phyloP scores from a whole-genome alignment of 345 rosid genomes.

The Populus ilicifolia region DNA sequence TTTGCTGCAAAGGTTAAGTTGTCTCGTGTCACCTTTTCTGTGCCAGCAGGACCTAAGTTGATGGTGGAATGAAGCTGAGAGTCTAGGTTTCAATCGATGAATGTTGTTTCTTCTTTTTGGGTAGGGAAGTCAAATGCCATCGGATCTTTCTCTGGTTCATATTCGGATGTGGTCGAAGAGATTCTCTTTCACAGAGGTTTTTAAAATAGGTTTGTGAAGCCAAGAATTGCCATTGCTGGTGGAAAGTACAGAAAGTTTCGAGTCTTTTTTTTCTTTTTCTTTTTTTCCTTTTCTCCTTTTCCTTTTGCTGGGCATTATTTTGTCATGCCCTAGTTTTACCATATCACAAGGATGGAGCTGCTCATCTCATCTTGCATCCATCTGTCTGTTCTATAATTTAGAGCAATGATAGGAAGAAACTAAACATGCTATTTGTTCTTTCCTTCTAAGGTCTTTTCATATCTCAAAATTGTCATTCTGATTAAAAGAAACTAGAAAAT shows the following conservation, averaged over 20 bases:
- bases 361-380: not conserved
- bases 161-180: not conserved
- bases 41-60: not conserved
- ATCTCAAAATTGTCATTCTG: conserved; percentile 9
- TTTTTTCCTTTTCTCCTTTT: not conserved
- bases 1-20: not conserved
- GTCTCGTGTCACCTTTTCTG: not conserved
- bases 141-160: not conserved
- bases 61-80: conserved; percentile 21
- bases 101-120: not conserved
- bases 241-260: conserved; percentile 4
- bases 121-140: not conserved
- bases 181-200: not conserved
- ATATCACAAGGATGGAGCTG: conserved; percentile 1
- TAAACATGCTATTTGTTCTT: conserved; percentile 8
- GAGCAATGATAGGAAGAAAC: conserved; percentile 4
- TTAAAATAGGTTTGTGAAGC: conserved; percentile 22
- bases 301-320: not conserved
- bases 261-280: not conserved
- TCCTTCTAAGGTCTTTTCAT: not conserved
- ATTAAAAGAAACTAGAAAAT: conserved; percentile 1
- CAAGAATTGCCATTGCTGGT: conserved; percentile 7
- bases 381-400: not conserved
- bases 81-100: conserved; percentile 7
- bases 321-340: not conserved